Base-by-base conservation (phyloP, 371 early-diverging fungal genomes). In the Mucor irregularis region DNA sequence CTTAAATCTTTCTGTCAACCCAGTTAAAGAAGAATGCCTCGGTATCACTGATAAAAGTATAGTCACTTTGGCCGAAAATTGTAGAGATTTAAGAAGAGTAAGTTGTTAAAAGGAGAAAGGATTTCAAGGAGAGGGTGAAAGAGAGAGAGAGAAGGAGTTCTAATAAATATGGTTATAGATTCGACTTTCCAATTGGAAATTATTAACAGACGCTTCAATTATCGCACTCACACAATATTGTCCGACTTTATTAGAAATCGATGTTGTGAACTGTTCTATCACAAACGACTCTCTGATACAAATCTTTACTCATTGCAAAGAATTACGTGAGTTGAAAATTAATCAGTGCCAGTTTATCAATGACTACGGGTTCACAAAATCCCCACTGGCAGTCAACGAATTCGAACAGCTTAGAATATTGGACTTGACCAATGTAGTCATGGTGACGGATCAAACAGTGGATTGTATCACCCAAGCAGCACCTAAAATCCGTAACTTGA, bases 391-490 rank as follows among this genome's bases (percentile, higher is more conserved):
- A 4, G 47, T 25, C 22, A 53, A 19, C 34, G 34, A 47, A 0
- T 79, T 57, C 22, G 82, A 84, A n/a, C 82, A 83, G 37, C 73
- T 87, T 3, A 74, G 87, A 1, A 68, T 85, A n/a, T 61, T 87
- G 22, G 85, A 85, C 34, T 60, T 87, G 59, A 83, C 87, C 8
- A 71, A 73, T 0, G 74, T 80, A 5, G 34, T 58, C 1, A 59
- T 63, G 24, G 69, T 87, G 37, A 83, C 84, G 16, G 87, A 87
- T 47, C 66, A 68, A 19, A 60, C 85, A 3, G 50, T 87, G 1
- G 64, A 72, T 30, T 60, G 61, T 28, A 76, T 87, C 43, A 73
- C 82, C 7, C 58, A 64, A 4, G 71, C 81, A 21, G 81, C 84
- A 14, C 82, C 87, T 6, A 81, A 80, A 43, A 69, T 86, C 16